Evolutionary conservation across 2,329 filamentous ascomycete species (phyloP), one percentile per base, ranked within the genome.

Genomic region (Colletotrichum neosansevieriae): DNA sequence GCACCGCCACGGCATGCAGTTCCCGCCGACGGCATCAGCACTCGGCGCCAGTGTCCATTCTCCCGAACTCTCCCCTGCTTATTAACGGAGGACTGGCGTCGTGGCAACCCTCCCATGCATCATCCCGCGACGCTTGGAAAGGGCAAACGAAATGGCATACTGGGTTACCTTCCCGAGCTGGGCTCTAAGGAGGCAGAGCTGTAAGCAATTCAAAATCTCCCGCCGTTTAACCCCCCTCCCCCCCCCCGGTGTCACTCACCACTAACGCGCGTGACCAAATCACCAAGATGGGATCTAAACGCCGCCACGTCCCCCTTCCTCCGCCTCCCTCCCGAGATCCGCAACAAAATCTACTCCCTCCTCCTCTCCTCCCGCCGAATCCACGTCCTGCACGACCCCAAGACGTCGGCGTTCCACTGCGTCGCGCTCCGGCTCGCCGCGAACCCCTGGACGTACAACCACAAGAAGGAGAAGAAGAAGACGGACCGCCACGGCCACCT

Each of bases 351-450:
- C 42, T 73, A 73, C 44, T 42, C 54, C 63, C 9, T 61, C 72
- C 53, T 71, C 67, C 44, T 77, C 68, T 54, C 76, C 72, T 45
- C 45, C 40, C 45, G 53, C 44, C 66, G 66, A n/a, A 70, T 70
- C 40, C 69, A 70, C 51, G 61, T 71, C 68, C 29, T 75, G 69
- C 64, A 76, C 73, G 58, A 54, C 53, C 40, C 60, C 3, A 38
- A 29, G 2, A 59, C 56, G n/a, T 74, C 75, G 19, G 74, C 76
- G 17, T 80, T 79, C 63, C 75, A 72, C 59, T 78, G 75, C 36
- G 67, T 74, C 58, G 61, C 75, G 5, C 71, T 80, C 15, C 63
- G 59, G 7, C 63, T 69, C 12, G 57, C 71, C 45, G 71, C 76
- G 40, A 74, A 79, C 47, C 78, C 78, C 0, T 79, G 76, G 76